Conservation (phyloP, 2,329 filamentous ascomycete genomes). For the Tolypocladium tundrense region DNA sequence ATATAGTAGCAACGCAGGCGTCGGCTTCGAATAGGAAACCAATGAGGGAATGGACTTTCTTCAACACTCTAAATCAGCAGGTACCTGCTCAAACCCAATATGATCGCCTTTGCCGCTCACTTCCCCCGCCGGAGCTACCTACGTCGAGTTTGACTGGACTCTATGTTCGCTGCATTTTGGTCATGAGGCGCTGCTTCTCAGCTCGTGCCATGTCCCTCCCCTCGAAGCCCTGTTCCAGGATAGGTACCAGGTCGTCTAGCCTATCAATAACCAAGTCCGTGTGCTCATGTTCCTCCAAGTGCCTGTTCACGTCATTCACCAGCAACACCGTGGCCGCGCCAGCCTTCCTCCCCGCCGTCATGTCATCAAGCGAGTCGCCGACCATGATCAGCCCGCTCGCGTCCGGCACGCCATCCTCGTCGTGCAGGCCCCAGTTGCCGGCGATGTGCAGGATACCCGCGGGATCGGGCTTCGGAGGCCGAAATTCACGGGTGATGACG, state of each 20-base stretch:
- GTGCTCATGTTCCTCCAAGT: conserved; percentile 59
- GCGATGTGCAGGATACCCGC: conserved; percentile 85
- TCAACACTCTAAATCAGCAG: neutral
- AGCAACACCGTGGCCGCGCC: conserved; percentile 88
- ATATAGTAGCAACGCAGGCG: conserved; percentile 11
- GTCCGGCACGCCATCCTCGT: conserved; percentile 20
- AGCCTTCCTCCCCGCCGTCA: conserved; percentile 73
- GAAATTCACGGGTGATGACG: conserved; percentile 75
- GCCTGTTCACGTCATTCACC: conserved; percentile 67
- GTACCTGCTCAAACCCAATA: neutral
- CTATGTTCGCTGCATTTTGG: neutral
- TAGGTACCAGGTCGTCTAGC: conserved; percentile 64
- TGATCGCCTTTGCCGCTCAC: neutral
- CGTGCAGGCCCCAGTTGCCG: conserved; percentile 54
- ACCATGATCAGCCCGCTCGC: conserved; percentile 50
- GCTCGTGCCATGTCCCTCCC: conserved; percentile 26
- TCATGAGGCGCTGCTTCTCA: neutral
- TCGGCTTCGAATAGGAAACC: conserved; percentile 10
- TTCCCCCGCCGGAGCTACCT: neutral
- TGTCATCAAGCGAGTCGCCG: conserved; percentile 82
- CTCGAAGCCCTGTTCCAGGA: conserved; percentile 67
- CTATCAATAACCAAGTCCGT: conserved; percentile 65
- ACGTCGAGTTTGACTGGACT: neutral
- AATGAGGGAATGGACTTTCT: neutral
- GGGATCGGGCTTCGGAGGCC: conserved; percentile 76